Percentiles rank a stretch among this genome's conserved stretches.
These are phyloP conservation scores for Sparassis latifolia DNA, from an alignment of 1,284 basidiomycete genomes.

Conservation along the genomic window DNA sequence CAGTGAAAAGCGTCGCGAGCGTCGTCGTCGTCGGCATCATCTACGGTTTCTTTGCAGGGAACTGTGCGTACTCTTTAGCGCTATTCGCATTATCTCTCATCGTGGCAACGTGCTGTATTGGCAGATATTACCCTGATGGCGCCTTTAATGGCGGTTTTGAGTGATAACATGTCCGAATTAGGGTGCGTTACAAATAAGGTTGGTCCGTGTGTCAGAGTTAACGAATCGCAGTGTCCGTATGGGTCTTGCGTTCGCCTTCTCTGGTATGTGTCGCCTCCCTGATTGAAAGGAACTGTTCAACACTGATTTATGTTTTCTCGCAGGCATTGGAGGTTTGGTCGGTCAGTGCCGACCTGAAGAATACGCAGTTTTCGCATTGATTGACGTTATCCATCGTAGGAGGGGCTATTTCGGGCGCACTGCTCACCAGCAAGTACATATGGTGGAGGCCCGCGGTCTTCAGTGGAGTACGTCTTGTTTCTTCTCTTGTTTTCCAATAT, in stretches of 20 bases:
- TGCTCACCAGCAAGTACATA: slow-evolving; percentile 10
- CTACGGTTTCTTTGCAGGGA: slow-evolving; percentile 16
- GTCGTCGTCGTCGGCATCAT: slow-evolving; percentile 15
- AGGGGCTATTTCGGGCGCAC: slow-evolving; percentile 12
- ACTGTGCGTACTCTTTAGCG: slow-evolving; percentile 7
- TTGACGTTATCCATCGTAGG: neutral
- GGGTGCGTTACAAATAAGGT: slow-evolving; percentile 7
- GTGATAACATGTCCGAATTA: slow-evolving; percentile 13
- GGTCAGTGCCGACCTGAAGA: slow-evolving; percentile 1
- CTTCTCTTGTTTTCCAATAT: no score
- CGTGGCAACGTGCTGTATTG: neutral
- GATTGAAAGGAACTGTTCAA: neutral
- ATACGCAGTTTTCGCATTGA: neutral
- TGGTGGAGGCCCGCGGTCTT: slow-evolving; percentile 1
- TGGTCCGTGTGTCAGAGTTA: neutral
- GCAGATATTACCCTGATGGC: slow-evolving; percentile 12
- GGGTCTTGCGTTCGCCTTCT: slow-evolving; percentile 13
- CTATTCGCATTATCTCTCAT: neutral
- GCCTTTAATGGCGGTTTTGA: slow-evolving; percentile 10
- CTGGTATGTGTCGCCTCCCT: slow-evolving; percentile 2
- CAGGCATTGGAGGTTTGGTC: slow-evolving; percentile 12
- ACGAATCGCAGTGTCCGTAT: slow-evolving; percentile 9
- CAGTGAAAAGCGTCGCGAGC: slow-evolving; percentile 12
- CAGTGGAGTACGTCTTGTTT: no score
- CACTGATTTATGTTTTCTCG: neutral